Base-by-base conservation (phyloP, 805 yeast genomes). In the Ogataea ganodermae region DNA sequence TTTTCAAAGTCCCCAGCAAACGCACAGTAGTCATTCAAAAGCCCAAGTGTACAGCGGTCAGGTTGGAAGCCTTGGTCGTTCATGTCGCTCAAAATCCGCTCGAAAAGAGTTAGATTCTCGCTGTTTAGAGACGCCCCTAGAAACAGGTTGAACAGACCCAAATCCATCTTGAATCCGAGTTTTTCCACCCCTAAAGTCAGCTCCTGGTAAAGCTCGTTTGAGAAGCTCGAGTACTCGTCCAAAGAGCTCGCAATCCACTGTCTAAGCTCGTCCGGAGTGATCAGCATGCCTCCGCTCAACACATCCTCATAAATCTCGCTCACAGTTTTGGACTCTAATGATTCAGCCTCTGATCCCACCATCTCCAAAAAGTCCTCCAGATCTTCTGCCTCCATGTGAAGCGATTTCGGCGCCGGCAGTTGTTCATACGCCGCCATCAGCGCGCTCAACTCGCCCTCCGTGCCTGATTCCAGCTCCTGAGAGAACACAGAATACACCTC, bases 401-500 rank as follows among this genome's bases (percentile, higher is more conserved):
- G 26, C 4, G 55, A 48, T 37, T 60, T 52, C 12, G 62, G 61
- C 33, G 37, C 27, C 1, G 61, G 61, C 12, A 60, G 35, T 13
- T 50, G 27, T n/a, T 49, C 35, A 42, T 57, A 60, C 14, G 51
- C 44, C 13, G 44, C 48, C 26, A 51, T 20, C 21, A 56, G 33
- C 6, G 32, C 41, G 8, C 32, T 40, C 32, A 38, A 31, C 20
- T 40, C 41, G 8, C 44, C 44, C 9, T 42, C 43, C 5, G 12
- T 6, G 10, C 33, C 46, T 7, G 31, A 20, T 14, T 48, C 37
- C 16, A 57, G 37, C 20, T 44, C 47, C 22, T 35, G 32, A 35
- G 44, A 39, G 24, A 57, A 50, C 10, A 30, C 50, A 16, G 32
- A 28, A 21, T 55, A 58, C 2, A 45, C 17, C n/a, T 42, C 44